These are phyloP conservation scores for Blepharisma japonicum DNA, from an alignment of 73 alveolate genomes.

Conservation along the genomic window DNA sequence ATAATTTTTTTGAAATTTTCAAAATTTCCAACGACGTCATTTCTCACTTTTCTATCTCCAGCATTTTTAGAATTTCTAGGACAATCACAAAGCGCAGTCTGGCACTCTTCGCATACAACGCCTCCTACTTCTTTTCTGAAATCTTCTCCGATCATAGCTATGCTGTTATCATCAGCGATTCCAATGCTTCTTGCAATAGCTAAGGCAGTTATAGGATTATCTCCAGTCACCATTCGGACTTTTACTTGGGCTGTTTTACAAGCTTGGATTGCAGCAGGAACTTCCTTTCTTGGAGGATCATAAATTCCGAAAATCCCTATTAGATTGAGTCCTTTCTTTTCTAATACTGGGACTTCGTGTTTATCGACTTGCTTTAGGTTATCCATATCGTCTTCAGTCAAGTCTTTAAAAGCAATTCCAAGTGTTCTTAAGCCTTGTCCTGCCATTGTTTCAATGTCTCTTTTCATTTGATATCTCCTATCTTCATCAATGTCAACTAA, in stretches of 20 bases:
- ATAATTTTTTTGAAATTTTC: constrained; percentile 42
- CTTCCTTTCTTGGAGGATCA: constrained; percentile 70
- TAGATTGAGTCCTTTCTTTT: constrained; percentile 52
- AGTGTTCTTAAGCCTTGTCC: constrained; percentile 47
- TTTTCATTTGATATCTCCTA: constrained; percentile 29
- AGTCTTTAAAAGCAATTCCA: constrained; percentile 43
- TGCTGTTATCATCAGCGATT: constrained; percentile 36
- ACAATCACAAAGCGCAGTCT: constrained; percentile 44
- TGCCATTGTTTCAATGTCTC: constrained; percentile 66
- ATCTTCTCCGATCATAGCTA: constrained; percentile 59
- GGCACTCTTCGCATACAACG: constrained; percentile 69
- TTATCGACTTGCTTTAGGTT: constrained; percentile 41
- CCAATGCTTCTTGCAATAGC: constrained; percentile 83
- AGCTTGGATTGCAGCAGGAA: constrained; percentile 40
- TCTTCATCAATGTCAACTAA: constrained; percentile 38
- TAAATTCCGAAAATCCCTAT: constrained; percentile 73
- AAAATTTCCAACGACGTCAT: constrained; percentile 62
- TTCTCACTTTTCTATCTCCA: constrained; percentile 52
- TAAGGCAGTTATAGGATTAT: constrained; percentile 70
- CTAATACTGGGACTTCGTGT: constrained; percentile 48
- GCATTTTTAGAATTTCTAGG: constrained; percentile 41
- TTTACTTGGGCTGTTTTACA: constrained; percentile 47
- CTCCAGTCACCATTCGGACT: constrained; percentile 72
- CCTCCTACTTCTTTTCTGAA: constrained; percentile 62
- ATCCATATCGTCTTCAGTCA: constrained; percentile 33